Conservation (phyloP, 1,139 yeast species). For the Geotrichum armillariae region DNA sequence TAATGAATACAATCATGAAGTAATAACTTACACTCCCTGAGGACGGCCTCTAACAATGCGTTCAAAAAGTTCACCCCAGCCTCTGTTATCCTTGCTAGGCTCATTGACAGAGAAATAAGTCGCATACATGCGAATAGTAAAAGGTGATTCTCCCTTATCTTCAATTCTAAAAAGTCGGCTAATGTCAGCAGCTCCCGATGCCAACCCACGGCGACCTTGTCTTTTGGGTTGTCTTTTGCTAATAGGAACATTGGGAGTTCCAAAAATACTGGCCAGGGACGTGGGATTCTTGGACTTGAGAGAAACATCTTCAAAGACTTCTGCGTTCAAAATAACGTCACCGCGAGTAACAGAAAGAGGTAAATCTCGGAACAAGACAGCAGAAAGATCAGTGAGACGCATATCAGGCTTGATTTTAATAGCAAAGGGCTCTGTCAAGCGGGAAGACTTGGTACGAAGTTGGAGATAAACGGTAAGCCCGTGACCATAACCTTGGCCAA, state of each 20-base stretch:
- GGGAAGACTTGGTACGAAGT: conserved; percentile 61
- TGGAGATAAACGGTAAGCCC: conserved; percentile 76
- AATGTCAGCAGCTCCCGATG: conserved; percentile 87
- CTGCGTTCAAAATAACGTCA: conserved; percentile 37
- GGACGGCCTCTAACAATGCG: conserved; percentile 75
- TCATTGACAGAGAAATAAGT: conserved; percentile 51
- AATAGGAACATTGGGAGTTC: conserved; percentile 2
- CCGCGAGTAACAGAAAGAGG: conserved; percentile 55
- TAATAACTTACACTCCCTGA: conserved; percentile 53
- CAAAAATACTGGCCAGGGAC: conserved; percentile 18
- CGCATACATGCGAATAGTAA: conserved; percentile 70
- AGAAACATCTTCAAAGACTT: conserved; percentile 36
- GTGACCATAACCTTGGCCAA: conserved; percentile 52
- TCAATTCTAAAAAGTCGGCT: conserved; percentile 73
- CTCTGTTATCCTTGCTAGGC: conserved; percentile 51
- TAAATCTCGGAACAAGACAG: conserved; percentile 76
- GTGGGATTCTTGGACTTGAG: conserved; percentile 25
- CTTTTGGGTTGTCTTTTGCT: conserved; percentile 24
- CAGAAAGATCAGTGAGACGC: conserved; percentile 65
- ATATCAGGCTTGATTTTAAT: conserved; percentile 66
- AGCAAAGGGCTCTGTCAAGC: conserved; percentile 80
- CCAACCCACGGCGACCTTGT: conserved; percentile 70
- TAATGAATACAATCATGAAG: neutral
- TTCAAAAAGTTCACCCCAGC: conserved; percentile 89
- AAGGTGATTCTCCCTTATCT: conserved; percentile 66